These are phyloP conservation scores for Backusella australiensis DNA, from an alignment of 192 early-diverging fungal species.

Conservation along the genomic window DNA sequence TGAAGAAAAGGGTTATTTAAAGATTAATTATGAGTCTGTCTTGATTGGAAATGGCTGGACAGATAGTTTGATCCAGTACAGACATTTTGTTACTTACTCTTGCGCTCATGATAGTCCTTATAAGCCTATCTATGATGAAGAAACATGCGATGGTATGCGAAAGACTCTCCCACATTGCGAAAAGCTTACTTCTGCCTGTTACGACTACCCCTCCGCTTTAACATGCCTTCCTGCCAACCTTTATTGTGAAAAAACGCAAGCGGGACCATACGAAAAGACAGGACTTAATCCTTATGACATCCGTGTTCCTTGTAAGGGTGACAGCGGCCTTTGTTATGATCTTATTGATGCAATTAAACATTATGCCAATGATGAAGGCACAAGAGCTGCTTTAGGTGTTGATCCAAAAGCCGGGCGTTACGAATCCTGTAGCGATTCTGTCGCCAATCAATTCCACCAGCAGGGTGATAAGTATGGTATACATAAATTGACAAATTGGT, in stretches of 20 bases:
- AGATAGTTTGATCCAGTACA: constrained; percentile 86
- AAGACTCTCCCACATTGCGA: constrained; percentile 72
- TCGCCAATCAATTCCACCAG: constrained; percentile 25
- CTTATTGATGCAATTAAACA: constrained; percentile 77
- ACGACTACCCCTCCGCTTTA: constrained; percentile 74
- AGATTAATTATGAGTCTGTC: constrained; percentile 72
- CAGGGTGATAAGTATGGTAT: constrained; percentile 25
- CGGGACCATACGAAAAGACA: constrained; percentile 64
- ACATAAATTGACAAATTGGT: constrained; percentile 14
- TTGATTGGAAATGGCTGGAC: constrained; percentile 92
- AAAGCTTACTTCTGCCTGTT: constrained; percentile 76
- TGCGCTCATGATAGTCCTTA: constrained; percentile 60
- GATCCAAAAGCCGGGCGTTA: constrained; percentile 61
- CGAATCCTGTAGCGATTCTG: constrained; percentile 69
- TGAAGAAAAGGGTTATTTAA: constrained; percentile 23
- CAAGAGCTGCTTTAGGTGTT: constrained; percentile 76
- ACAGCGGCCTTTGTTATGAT: constrained; percentile 82
- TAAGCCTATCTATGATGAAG: constrained; percentile 72
- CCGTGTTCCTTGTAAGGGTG: constrained; percentile 77
- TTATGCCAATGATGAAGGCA: constrained; percentile 76
- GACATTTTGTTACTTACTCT: constrained; percentile 79
- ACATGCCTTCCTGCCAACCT: constrained; percentile 79
- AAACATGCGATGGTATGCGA: constrained; percentile 73
- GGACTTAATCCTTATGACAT: constrained; percentile 96
- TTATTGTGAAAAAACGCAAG: constrained; percentile 68